These are phyloP conservation scores for Zygosaccharomyces gambellarensis DNA, from an alignment of 805 yeast genomes.

Conservation along the genomic window DNA sequence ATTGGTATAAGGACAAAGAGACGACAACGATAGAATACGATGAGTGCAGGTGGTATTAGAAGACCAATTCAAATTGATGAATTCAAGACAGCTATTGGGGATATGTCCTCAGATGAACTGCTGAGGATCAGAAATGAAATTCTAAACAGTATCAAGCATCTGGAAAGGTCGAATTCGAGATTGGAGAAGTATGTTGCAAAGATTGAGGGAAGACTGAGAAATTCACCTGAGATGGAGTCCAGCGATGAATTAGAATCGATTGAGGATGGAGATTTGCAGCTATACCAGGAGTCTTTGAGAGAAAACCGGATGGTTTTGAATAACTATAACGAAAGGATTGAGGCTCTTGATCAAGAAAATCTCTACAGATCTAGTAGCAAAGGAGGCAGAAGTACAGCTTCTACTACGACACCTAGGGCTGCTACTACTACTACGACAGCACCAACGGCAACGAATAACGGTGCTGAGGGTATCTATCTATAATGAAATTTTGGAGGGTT, in stretches of 20 bases:
- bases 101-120: conserved; percentile 46
- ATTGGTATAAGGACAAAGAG: neutral
- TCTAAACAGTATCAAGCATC: conserved; percentile 41
- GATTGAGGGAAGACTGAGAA: conserved; percentile 21
- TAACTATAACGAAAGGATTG: conserved; percentile 46
- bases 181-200: conserved; percentile 42
- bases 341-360: conserved; percentile 45
- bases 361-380: conserved; percentile 35
- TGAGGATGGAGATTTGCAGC: conserved; percentile 42
- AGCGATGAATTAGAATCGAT: conserved; percentile 29
- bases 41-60: conserved; percentile 31
- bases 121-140: conserved; percentile 33
- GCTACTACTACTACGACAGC: neutral
- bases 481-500: neutral
- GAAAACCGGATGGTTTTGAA: conserved; percentile 54
- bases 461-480: conserved; percentile 1
- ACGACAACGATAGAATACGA: conserved; percentile 2
- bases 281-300: conserved; percentile 50
- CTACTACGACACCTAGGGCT: neutral
- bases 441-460: neutral
- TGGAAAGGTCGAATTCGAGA: conserved; percentile 48
- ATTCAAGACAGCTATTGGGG: conserved; percentile 49
- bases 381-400: conserved; percentile 7
- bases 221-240: conserved; percentile 24
- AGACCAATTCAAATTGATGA: conserved; percentile 43